Percentiles rank a stretch among this genome's conserved stretches.
phyloP scores from a whole-genome alignment of 2,329 filamentous ascomycete species.

The Coniella lustricola region DNA sequence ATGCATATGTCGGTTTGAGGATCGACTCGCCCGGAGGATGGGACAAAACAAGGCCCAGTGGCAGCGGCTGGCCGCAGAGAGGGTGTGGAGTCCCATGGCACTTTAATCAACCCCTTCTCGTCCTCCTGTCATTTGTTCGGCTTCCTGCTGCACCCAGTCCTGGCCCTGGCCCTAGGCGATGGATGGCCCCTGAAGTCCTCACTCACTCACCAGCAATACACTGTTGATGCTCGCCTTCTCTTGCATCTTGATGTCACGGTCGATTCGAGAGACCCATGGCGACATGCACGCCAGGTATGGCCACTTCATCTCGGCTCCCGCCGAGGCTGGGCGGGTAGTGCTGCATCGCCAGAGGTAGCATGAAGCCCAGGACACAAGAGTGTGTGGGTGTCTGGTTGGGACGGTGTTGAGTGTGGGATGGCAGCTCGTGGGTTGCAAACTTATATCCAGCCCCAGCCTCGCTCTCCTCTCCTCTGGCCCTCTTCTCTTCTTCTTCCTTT shows the following conservation, averaged over 20 bases:
- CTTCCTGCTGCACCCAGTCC: background rate
- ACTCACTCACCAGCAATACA: slow-evolving; percentile 1
- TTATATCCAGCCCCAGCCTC: background rate
- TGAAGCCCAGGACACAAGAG: background rate
- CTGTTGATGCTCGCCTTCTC: slow-evolving; percentile 1
- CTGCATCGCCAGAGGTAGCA: background rate
- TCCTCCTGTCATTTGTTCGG: slow-evolving; percentile 1
- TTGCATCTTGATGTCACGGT: background rate
- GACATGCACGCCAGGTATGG: slow-evolving; percentile 2
- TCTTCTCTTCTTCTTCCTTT: background rate
- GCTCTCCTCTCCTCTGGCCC: background rate
- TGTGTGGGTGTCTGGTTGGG: background rate
- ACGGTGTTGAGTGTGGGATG: background rate
- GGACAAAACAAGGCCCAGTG: background rate
- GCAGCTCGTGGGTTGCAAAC: background rate
- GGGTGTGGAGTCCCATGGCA: slow-evolving; percentile 10
- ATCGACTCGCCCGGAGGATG: slow-evolving; percentile 7
- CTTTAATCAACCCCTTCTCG: slow-evolving; percentile 12
- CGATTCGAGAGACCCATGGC: slow-evolving; percentile 3
- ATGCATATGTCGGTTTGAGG: background rate
- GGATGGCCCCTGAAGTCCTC: slow-evolving; percentile 2
- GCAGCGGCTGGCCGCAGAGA: too few species aligned
- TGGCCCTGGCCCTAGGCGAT: background rate
- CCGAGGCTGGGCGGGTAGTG: background rate
- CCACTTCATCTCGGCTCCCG: slow-evolving; percentile 14